Base-by-base conservation (phyloP, 2,329 filamentous ascomycete species). In the Cytospora schulzeri region DNA sequence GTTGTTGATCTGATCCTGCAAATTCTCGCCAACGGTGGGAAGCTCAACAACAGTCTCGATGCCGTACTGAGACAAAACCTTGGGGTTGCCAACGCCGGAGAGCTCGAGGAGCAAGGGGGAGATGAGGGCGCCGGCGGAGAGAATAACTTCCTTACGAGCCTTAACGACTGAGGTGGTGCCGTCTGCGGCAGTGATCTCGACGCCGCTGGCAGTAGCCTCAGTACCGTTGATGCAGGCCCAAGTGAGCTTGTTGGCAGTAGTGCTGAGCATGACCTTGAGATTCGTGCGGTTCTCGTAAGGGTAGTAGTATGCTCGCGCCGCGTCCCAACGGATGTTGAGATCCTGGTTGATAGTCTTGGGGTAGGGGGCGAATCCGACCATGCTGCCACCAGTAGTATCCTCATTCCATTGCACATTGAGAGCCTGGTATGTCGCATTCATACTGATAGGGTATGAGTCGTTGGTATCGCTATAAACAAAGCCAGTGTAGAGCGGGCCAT, bases 51-150 rank as follows among this genome's bases (percentile, higher is more conserved):
- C 79, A 35, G 76, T 72, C 15, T 76, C 69, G n/a, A 85, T 77
- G 0, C 78, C 77, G 3, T 77, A 78, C 2, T 72, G 70, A 17
- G 75, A 68, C 5, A 85, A 74, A 12, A 83, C 69, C 0, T 76
- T 70, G 3, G 76, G 74, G 55, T 79, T 76, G 5, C 87, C 87
- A 48, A 90, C 79, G 0, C 87, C 87, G 0, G 85, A 88, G 2
- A 88, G 75, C 67, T 89, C 86, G n/a, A 84, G 79, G 19, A 86
- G 76, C 73, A 83, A 85, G 6, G 81, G 87, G 12, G 83, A 86
- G 70, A 82, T 81, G 50, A 84, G 76, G 31, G 79, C 82, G 0
- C 88, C 88, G 0, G 85, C 85, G 5, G 82, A 82, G 2, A 90
- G 72, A 45, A 90, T 80, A 14, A 88, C 79, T 68, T 89, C 87